Conservation (phyloP, 179 eudicot species). For the Camellia oleifera region DNA sequence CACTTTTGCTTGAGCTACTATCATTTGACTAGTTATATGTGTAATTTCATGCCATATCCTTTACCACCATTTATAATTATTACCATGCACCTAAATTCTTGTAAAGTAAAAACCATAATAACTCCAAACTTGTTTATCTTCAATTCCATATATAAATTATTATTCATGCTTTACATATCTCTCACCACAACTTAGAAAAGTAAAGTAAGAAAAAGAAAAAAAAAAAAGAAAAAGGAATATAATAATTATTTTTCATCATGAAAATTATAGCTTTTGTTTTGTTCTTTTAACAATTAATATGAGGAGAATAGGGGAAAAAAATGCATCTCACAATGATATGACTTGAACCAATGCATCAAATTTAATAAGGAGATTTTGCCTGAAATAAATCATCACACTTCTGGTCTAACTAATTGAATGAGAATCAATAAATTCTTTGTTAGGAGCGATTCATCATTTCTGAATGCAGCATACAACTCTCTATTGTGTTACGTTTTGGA, state of each 20-base stretch:
- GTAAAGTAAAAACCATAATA: background rate
- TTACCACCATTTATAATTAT: background rate
- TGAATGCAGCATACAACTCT: too few relatives aligned
- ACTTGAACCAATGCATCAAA: too few relatives aligned
- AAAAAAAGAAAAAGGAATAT: too few relatives aligned
- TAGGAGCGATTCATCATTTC: too few relatives aligned
- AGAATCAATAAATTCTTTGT: too few relatives aligned
- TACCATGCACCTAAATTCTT: background rate
- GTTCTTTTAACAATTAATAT: background rate
- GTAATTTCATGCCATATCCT: slow-evolving; percentile 1
- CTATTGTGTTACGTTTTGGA: too few relatives aligned
- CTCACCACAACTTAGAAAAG: background rate
- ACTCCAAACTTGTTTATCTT: slow-evolving; percentile 5
- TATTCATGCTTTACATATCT: background rate
- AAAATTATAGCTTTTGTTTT: background rate
- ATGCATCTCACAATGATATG: too few relatives aligned
- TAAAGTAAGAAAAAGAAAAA: background rate
- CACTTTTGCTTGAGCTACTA: background rate
- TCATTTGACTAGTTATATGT: background rate
- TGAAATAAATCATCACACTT: too few relatives aligned
- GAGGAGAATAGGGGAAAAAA: too few relatives aligned
- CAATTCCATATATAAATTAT: background rate
- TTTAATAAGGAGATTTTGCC: too few relatives aligned
- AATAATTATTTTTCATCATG: background rate
- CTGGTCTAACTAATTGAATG: too few relatives aligned